Percentiles rank a stretch among this genome's conserved stretches.
Evolutionary conservation across 2,329 filamentous ascomycete species (phyloP).

Genomic region (Sporothrix globosa): DNA sequence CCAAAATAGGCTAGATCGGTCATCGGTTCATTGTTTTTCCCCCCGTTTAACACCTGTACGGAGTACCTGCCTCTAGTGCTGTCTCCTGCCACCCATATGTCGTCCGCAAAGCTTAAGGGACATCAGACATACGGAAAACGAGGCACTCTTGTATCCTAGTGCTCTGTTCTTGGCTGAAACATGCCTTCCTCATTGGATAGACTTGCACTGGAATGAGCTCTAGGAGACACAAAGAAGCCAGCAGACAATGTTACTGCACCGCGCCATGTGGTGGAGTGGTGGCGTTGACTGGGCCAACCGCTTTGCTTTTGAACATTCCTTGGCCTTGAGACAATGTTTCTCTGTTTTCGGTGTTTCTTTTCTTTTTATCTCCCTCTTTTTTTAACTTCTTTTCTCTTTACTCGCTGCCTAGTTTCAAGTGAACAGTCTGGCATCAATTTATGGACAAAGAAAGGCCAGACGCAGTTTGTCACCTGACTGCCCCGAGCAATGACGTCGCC

Average conservation of each 20-base stretch:
- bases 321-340: not conserved
- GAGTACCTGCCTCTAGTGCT: too few species aligned
- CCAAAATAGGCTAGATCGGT: not conserved
- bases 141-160: not conserved
- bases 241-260: not conserved
- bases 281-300: not conserved
- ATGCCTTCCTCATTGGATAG: not conserved
- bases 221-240: not conserved
- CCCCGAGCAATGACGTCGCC: conserved; percentile 33
- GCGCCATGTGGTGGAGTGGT: not conserved
- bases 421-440: conserved; percentile 18
- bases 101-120: too few species aligned
- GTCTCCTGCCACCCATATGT: too few species aligned
- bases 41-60: not conserved
- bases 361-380: not conserved
- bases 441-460: not conserved
- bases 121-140: not conserved
- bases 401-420: conserved; percentile 21
- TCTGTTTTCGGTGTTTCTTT: not conserved
- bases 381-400: not conserved
- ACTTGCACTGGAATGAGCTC: not conserved
- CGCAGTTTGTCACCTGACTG: conserved; percentile 28
- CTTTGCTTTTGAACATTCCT: not conserved
- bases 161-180: not conserved
- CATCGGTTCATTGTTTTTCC: conserved; percentile 15